Conservation (phyloP, 805 yeast species). For the Schwanniomyces vanrijiae region DNA sequence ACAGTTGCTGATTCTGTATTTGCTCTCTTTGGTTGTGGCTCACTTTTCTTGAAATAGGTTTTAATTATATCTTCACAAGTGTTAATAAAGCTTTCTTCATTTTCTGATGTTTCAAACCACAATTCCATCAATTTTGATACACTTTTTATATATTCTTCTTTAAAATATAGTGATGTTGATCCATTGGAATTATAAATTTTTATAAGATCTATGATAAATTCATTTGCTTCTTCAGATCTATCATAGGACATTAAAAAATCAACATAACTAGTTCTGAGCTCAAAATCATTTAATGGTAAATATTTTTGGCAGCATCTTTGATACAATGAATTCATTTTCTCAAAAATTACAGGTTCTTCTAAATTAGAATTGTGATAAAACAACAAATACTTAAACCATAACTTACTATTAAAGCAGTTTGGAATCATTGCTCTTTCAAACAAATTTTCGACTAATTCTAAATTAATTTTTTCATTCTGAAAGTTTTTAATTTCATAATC, state of each 20-base stretch:
- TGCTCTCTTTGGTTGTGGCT: conserved; percentile 12
- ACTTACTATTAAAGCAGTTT: conserved; percentile 52
- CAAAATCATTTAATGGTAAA: conserved; percentile 30
- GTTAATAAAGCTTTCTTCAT: conserved; percentile 9
- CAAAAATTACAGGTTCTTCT: conserved; percentile 18
- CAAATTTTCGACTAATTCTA: conserved; percentile 39
- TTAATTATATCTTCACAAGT: conserved; percentile 18
- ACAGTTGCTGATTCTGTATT: neutral
- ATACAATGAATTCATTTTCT: conserved; percentile 44
- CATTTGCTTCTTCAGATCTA: conserved; percentile 20
- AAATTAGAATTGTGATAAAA: conserved; percentile 43
- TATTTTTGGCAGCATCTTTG: conserved; percentile 47
- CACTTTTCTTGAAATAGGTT: conserved; percentile 17
- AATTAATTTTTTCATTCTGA: neutral
- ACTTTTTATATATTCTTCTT: conserved; percentile 17
- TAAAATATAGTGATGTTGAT: conserved; percentile 9
- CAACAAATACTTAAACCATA: conserved; percentile 70
- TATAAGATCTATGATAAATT: conserved; percentile 25
- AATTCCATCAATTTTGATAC: conserved; percentile 11
- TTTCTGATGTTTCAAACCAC: conserved; percentile 8
- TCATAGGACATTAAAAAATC: conserved; percentile 18
- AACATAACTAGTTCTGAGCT: conserved; percentile 25
- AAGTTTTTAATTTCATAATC: conserved; percentile 46
- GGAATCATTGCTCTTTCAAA: conserved; percentile 79
- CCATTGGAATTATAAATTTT: conserved; percentile 21